Base-by-base conservation (phyloP, 176 grass and related monocot species). In the Elaeis guineensis region DNA sequence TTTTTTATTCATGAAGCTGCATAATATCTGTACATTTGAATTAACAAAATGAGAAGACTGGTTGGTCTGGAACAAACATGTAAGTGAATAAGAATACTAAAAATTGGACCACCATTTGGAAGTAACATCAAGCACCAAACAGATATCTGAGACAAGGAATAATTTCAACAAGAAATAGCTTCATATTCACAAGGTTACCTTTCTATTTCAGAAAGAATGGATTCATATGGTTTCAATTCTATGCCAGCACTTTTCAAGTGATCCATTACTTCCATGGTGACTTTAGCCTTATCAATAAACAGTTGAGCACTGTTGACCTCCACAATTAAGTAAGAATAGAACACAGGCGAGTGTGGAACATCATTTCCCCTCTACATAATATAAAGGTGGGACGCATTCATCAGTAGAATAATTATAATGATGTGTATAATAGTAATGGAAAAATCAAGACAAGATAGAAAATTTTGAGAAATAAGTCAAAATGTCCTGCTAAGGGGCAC, bases 301-400 rank as follows among this genome's bases (percentile, higher is more conserved):
- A 96, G 78, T 59, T 81, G 80, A 65, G 83, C 83, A 55, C 60
- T 25, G 51, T 19, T 71, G 65, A 70, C 59, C 64, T 88, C 92
- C 51, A 96, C 83, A 72, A 82, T 65, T 32, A 96, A 69, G 78
- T 96, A 90, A 62, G 83, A 75, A 78, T 96, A 96, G 74, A 90
- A 96, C 55, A 96, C 87, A 78, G 92, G 92, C 67, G 92, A 96
- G 65, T 96, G 61, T 51, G 92, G 87, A 71, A 88, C 72, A 73
- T 96, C 92, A 77, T 64, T 88, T 78, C 92, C 92, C 78, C 92
- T 90, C 92, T 96, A 75, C 78, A 90, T 54, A 44, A 73, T 80
- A 52, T 35, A 64, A 78, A 72, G 48, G 23, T 64, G 53, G 49
- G 16, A 63, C 22, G 3, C 63, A 70, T 25, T 1, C 39, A 72